Evolutionary conservation across 495 filamentous ascomycete species (phyloP).

Genomic region (Daldinia grandis): DNA sequence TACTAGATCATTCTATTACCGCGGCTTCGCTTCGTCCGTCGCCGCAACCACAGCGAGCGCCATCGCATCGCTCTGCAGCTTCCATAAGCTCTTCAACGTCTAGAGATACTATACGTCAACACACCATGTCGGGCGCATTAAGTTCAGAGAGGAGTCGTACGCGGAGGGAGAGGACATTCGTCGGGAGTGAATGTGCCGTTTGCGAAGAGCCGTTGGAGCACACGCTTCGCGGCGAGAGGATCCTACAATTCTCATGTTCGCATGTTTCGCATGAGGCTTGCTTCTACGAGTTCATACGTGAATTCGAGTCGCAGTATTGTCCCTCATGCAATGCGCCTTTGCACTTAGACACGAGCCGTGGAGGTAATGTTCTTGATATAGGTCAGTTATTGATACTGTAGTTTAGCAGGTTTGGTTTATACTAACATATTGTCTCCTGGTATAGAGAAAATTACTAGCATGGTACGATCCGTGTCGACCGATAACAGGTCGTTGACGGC

Average conservation of each 20-base stretch:
- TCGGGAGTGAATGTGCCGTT: slow-evolving; percentile 92
- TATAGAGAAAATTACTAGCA: slow-evolving; percentile 92
- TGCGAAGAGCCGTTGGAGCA: slow-evolving; percentile 98
- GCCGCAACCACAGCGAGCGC: slow-evolving; percentile 44
- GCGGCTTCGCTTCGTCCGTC: slow-evolving; percentile 44
- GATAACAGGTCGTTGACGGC: slow-evolving; percentile 65
- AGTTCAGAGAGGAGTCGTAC: slow-evolving; percentile 82
- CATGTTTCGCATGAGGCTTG: slow-evolving; percentile 98
- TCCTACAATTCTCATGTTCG: slow-evolving; percentile 93
- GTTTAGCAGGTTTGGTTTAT: slow-evolving; percentile 18
- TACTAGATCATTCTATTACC: slow-evolving; percentile 51
- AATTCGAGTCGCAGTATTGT: slow-evolving; percentile 94
- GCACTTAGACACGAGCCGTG: slow-evolving; percentile 91
- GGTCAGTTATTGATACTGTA: slow-evolving; percentile 63
- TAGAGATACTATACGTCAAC: slow-evolving; percentile 48
- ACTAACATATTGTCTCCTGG: slow-evolving; percentile 29
- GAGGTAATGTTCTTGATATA: slow-evolving; percentile 92
- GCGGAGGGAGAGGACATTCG: slow-evolving; percentile 91
- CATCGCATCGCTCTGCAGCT: slow-evolving; percentile 54
- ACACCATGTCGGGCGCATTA: slow-evolving; percentile 62
- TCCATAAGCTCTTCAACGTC: slow-evolving; percentile 53
- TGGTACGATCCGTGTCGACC: slow-evolving; percentile 85
- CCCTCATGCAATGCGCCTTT: slow-evolving; percentile 94
- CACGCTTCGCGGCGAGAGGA: slow-evolving; percentile 91
- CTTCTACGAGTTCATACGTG: slow-evolving; percentile 98